Percentiles rank a stretch among this genome's conserved stretches.
phyloP scores from a whole-genome alignment of 2,329 filamentous ascomycete species.

The Lasiodiplodia gonubiensis region DNA sequence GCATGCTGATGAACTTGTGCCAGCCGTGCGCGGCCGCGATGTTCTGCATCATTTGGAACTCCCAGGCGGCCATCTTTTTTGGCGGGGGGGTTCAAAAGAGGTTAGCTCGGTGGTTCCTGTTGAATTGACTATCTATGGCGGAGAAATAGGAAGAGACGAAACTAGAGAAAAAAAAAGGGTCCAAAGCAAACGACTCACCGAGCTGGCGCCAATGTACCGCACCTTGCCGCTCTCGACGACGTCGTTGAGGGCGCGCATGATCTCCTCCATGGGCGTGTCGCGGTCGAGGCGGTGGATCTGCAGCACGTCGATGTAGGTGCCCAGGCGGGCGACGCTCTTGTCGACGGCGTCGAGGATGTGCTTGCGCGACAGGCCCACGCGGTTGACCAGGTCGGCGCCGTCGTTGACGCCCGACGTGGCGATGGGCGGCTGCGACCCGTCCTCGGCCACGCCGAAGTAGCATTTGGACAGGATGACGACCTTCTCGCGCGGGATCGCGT shows the following conservation, averaged over 20 bases:
- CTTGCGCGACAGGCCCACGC: conserved; percentile 45
- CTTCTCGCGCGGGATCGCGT: conserved; percentile 38
- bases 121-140: background rate
- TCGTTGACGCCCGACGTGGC: conserved; percentile 54
- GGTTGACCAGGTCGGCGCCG: conserved; percentile 40
- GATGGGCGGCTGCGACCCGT: conserved; percentile 61
- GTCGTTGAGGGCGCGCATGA: conserved; percentile 66
- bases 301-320: conserved; percentile 67
- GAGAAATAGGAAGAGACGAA: background rate
- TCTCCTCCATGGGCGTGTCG: conserved; percentile 62
- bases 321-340: conserved; percentile 49
- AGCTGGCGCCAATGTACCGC: conserved; percentile 45
- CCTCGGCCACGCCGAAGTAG: conserved; percentile 28
- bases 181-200: conserved; percentile 45
- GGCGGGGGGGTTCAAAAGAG: too few relatives aligned
- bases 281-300: conserved; percentile 67
- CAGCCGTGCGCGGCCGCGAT: conserved; percentile 50
- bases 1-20: conserved; percentile 56
- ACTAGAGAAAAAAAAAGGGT: background rate
- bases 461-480: conserved; percentile 42
- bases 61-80: conserved; percentile 33
- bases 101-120: background rate
- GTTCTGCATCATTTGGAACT: conserved; percentile 54
- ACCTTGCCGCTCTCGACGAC: conserved; percentile 44
- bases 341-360: conserved; percentile 51